These are phyloP conservation scores for Carnegiea gigantea DNA, from an alignment of 179 eudicot species.

Conservation along the genomic window DNA sequence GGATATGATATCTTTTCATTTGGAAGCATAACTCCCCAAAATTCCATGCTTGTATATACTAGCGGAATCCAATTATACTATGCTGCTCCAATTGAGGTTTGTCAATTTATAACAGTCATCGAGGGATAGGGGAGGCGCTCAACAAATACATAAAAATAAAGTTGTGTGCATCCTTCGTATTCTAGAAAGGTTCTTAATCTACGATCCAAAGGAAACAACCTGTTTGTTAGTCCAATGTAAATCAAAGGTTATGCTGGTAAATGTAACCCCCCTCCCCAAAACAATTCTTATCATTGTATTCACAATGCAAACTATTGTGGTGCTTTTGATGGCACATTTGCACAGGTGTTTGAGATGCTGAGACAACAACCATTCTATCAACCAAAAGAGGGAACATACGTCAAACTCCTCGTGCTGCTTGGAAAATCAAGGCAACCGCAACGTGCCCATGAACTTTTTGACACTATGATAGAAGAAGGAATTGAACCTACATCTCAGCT, in stretches of 20 bases:
- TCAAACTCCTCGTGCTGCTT: constrained; percentile 85
- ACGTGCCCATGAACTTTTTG: constrained; percentile 67
- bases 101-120: background rate
- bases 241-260: no score
- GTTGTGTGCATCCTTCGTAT: no score
- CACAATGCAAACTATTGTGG: background rate
- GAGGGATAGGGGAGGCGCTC: background rate
- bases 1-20: no score
- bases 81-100: no score
- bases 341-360: constrained; percentile 88
- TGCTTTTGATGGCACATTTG: constrained; percentile 7
- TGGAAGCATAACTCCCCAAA: no score
- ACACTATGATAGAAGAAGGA: constrained; percentile 76
- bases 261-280: no score
- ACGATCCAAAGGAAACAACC: no score
- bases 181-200: no score
- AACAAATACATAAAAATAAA: background rate
- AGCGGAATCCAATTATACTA: no score
- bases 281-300: background rate
- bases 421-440: constrained; percentile 89
- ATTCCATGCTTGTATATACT: no score
- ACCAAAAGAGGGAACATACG: constrained; percentile 91
- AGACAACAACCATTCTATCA: constrained; percentile 82
- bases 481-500: constrained; percentile 74
- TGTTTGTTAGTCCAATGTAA: no score